phyloP scores from a whole-genome alignment of 331 rosid genomes.

The Prunus yedoensis region DNA sequence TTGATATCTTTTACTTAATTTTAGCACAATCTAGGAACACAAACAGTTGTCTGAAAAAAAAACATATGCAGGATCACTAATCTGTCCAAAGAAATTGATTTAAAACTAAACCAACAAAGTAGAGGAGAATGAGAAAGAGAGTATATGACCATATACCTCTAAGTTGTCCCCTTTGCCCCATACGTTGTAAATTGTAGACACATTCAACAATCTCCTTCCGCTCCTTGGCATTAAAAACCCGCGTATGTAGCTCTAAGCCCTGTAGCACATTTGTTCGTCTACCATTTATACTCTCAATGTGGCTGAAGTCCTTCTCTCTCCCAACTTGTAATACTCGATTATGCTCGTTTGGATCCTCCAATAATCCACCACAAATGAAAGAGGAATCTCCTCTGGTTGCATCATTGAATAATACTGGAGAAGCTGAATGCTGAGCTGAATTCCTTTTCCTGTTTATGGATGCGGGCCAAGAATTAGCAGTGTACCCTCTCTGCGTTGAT shows the following conservation, averaged over 20 bases:
- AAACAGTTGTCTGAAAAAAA: too few species aligned
- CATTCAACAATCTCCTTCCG: constrained; percentile 42
- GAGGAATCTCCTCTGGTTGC: constrained; percentile 29
- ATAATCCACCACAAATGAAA: constrained; percentile 2
- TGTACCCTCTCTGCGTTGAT: neutral
- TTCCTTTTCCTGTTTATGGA: neutral
- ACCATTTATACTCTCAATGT: constrained; percentile 33
- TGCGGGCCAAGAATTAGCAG: neutral
- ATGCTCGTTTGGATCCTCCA: constrained; percentile 27
- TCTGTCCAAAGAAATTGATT: neutral
- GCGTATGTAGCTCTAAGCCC: constrained; percentile 55
- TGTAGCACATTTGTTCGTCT: constrained; percentile 34
- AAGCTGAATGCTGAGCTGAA: neutral
- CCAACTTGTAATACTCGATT: constrained; percentile 28
- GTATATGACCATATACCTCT: constrained; percentile 26
- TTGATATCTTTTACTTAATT: too few species aligned
- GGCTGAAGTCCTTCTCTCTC: constrained; percentile 25
- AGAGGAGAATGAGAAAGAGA: constrained; percentile 8
- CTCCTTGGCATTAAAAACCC: constrained; percentile 44
- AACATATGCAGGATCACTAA: too few species aligned
- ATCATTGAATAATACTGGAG: constrained; percentile 21
- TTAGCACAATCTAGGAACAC: neutral
- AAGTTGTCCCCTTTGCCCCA: constrained; percentile 46
- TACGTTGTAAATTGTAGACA: constrained; percentile 42
- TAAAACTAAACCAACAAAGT: neutral